Evolutionary conservation across 2,329 filamentous ascomycete genomes (phyloP).

Genomic region (Verticillium isaacii): DNA sequence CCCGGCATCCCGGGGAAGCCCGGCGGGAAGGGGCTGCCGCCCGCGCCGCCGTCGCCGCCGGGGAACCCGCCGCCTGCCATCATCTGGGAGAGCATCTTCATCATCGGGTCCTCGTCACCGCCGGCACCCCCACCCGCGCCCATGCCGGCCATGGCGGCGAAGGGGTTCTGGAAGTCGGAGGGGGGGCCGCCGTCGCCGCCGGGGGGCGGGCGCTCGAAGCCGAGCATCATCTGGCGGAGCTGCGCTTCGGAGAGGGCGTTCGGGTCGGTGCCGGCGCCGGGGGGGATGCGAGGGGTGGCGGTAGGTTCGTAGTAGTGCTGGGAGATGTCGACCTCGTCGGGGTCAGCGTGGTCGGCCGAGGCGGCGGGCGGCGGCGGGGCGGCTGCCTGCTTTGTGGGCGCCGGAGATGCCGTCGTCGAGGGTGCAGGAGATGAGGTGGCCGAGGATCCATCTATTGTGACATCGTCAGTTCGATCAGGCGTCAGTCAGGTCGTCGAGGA

Average conservation of each 20-base stretch:
- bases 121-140: conserved; percentile 11
- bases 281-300: conserved; percentile 19
- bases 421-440: conserved; percentile 7
- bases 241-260: conserved; percentile 49
- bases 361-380: conserved; percentile 17
- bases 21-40: conserved; percentile 4
- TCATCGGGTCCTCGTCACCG: conserved; percentile 56
- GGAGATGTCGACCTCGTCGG: conserved; percentile 77
- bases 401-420: conserved; percentile 23
- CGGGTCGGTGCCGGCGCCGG: conserved; percentile 23
- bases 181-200: conserved; percentile 12
- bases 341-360: conserved; percentile 47
- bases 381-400: conserved; percentile 24
- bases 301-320: conserved; percentile 61
- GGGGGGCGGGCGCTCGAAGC: conserved; percentile 37
- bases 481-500: background rate
- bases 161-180: conserved; percentile 31
- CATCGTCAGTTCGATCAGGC: background rate
- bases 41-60: background rate
- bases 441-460: conserved; percentile 2
- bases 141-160: conserved; percentile 12
- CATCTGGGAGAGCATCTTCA: conserved; percentile 15
- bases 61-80: conserved; percentile 27
- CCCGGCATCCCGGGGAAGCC: conserved; percentile 28
- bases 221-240: conserved; percentile 61